A percentile compares a stretch with the other conserved stretches of the same genome.
These are phyloP conservation scores for Ceratobasidium sp. DNA, from an alignment of 1,284 basidiomycete genomes.

Conservation along the genomic window DNA sequence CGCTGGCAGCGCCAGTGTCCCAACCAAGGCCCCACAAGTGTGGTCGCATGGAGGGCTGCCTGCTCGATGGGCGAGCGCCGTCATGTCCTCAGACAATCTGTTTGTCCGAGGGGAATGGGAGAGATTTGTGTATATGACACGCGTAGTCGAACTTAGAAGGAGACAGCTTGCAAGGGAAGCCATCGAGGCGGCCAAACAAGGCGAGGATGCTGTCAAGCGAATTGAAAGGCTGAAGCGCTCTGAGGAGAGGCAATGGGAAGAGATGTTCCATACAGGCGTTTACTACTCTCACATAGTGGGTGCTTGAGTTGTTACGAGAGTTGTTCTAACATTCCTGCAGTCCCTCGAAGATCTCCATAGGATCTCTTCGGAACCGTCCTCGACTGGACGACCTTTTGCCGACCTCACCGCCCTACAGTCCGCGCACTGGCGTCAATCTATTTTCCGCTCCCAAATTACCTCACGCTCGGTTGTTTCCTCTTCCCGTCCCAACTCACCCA, in stretches of 20 bases:
- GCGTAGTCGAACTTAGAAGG: constrained; percentile 76
- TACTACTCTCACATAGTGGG: constrained; percentile 89
- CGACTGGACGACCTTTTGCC: constrained; percentile 72
- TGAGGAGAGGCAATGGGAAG: constrained; percentile 71
- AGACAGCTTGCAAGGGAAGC: constrained; percentile 46
- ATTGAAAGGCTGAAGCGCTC: constrained; percentile 45
- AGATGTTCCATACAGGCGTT: constrained; percentile 79
- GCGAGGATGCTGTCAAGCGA: neutral
- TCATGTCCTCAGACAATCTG: constrained; percentile 79
- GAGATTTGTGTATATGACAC: constrained; percentile 78
- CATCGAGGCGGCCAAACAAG: neutral
- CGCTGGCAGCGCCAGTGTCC: neutral
- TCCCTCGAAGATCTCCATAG: constrained; percentile 75
- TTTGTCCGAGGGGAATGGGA: constrained; percentile 81
- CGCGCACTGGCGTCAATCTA: constrained; percentile 76
- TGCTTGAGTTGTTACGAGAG: constrained; percentile 32
- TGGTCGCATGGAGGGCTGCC: constrained; percentile 76
- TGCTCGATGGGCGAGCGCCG: constrained; percentile 73
- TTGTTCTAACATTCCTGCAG: constrained; percentile 50
- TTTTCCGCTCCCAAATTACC: constrained; percentile 65
- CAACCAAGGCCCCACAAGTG: constrained; percentile 53
- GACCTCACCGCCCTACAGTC: constrained; percentile 71
- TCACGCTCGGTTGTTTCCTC: constrained; percentile 45
- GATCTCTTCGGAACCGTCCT: constrained; percentile 76
- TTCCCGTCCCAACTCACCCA: constrained; percentile 44